These are phyloP conservation scores for Metschnikowia gelsemii DNA, from an alignment of 805 yeast genomes.

Conservation along the genomic window DNA sequence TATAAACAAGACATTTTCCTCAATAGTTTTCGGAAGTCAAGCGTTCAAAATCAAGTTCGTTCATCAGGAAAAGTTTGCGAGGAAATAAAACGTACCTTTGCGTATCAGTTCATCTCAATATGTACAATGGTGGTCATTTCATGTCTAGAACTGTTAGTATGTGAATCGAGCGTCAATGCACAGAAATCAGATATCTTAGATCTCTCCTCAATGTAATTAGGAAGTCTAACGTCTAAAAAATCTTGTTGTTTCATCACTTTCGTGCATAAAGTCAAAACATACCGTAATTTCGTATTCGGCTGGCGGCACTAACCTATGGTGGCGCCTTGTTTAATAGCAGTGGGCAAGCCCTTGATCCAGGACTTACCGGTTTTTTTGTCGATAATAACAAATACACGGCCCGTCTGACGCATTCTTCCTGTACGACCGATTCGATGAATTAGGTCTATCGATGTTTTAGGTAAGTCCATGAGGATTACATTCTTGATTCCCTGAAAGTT, in stretches of 20 bases:
- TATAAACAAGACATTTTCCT: constrained; percentile 24
- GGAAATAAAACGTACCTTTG: constrained; percentile 17
- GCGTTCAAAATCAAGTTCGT: constrained; percentile 28
- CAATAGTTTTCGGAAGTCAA: constrained; percentile 30
- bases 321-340: constrained; percentile 55
- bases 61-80: constrained; percentile 22
- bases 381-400: constrained; percentile 80
- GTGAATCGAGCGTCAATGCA: constrained; percentile 1
- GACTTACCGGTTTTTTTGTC: constrained; percentile 65
- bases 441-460: constrained; percentile 78
- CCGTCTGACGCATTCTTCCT: constrained; percentile 86
- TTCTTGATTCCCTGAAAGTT: constrained; percentile 81
- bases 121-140: constrained; percentile 9
- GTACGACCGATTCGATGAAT: constrained; percentile 94
- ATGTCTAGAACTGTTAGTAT: constrained; percentile 10
- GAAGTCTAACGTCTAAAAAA: constrained; percentile 45
- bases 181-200: constrained; percentile 31
- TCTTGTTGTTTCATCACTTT: constrained; percentile 35
- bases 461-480: constrained; percentile 81
- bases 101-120: too few relatives aligned
- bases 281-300: constrained; percentile 13
- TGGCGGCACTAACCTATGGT: constrained; percentile 36
- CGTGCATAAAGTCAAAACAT: constrained; percentile 13
- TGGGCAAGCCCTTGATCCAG: constrained; percentile 81
- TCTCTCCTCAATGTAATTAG: constrained; percentile 34